These are phyloP conservation scores for Chimonanthus salicifolius DNA, from an alignment of 164 flowering plant species.

Conservation along the genomic window DNA sequence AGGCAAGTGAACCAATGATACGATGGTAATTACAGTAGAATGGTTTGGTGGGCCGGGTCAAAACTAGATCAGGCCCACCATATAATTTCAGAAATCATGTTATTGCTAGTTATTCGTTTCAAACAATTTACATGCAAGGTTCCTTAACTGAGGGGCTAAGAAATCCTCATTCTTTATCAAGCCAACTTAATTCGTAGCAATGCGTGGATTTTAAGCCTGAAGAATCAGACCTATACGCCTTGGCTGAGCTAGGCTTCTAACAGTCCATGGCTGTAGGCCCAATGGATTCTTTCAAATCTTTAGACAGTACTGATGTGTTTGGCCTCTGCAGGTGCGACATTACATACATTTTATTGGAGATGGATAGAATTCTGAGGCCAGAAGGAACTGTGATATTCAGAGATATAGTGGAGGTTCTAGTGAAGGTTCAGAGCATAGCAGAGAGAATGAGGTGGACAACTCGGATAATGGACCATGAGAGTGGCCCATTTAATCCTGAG, in stretches of 20 bases:
- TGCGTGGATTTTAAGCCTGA: no score
- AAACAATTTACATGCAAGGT: no score
- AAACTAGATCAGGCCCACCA: not conserved
- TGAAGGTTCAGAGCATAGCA: conserved; percentile 67
- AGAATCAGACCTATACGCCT: no score
- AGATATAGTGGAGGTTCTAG: conserved; percentile 75
- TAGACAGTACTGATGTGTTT: not conserved
- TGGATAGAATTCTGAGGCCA: conserved; percentile 95
- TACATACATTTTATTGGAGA: conserved; percentile 73
- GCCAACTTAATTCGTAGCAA: no score
- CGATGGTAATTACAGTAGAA: not conserved
- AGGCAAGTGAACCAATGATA: conserved; percentile 41
- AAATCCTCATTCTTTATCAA: no score
- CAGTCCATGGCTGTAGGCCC: not conserved
- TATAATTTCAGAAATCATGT: no score
- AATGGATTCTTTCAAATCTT: not conserved
- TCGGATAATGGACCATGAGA: conserved; percentile 82
- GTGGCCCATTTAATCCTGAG: conserved; percentile 90
- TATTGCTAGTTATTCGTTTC: no score
- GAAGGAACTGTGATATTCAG: conserved; percentile 93
- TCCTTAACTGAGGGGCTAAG: no score
- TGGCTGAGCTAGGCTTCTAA: not conserved
- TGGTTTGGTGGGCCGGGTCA: not conserved
- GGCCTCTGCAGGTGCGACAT: conserved; percentile 70
- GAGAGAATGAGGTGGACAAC: conserved; percentile 93